Conservation (phyloP, 805 yeast genomes). For the Starmerella kuoi region DNA sequence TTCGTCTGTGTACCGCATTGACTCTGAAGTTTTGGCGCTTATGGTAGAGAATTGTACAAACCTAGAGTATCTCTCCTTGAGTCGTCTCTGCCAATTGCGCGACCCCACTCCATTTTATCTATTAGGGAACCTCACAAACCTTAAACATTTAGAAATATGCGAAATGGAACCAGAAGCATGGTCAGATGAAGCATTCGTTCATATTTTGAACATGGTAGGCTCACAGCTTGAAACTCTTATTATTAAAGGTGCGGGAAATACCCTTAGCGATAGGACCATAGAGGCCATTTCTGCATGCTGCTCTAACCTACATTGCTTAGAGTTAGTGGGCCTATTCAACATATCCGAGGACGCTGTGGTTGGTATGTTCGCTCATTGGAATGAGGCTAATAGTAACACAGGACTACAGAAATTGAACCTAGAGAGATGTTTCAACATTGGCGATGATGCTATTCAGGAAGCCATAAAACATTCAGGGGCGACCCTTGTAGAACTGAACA, state of each 20-base stretch:
- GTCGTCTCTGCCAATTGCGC: slow-evolving; percentile 61
- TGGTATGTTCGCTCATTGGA: slow-evolving; percentile 47
- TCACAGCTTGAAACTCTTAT: slow-evolving; percentile 43
- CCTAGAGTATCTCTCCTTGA: slow-evolving; percentile 46
- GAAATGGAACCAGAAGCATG: slow-evolving; percentile 54
- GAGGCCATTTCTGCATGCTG: slow-evolving; percentile 50
- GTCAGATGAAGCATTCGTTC: slow-evolving; percentile 55
- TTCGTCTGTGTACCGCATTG: slow-evolving; percentile 73
- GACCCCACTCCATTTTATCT: slow-evolving; percentile 46
- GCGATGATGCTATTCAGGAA: slow-evolving; percentile 50
- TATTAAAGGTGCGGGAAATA: slow-evolving; percentile 58
- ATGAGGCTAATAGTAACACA: slow-evolving; percentile 26
- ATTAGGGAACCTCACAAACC: slow-evolving; percentile 43
- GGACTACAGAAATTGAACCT: slow-evolving; percentile 53
- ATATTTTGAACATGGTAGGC: slow-evolving; percentile 42
- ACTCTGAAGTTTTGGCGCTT: slow-evolving; percentile 49
- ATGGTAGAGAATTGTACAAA: slow-evolving; percentile 47
- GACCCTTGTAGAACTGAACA: slow-evolving; percentile 54
- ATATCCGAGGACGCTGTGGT: slow-evolving; percentile 58
- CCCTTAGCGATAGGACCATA: slow-evolving; percentile 35
- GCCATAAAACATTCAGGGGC: slow-evolving; percentile 49
- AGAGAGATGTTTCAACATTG: slow-evolving; percentile 52
- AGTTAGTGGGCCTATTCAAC: slow-evolving; percentile 48
- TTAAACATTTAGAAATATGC: slow-evolving; percentile 52
- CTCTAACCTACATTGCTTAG: slow-evolving; percentile 39